Evolutionary conservation across 352 stramenopile genomes (phyloP).

Genomic region (Pythium biforme): DNA sequence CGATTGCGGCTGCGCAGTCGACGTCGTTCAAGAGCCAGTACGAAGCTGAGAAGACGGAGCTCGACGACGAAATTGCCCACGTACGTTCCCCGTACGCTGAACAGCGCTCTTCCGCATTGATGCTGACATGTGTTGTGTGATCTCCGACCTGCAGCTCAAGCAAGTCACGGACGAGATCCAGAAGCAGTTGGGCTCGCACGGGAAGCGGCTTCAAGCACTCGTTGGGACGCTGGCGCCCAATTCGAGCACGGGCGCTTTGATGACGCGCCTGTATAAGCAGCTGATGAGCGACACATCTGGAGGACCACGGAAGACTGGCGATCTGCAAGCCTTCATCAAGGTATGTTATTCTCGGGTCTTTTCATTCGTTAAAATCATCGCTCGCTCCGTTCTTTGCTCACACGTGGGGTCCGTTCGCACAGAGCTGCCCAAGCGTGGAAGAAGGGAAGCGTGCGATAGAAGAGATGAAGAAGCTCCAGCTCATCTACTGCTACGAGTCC

Average conservation of each 20-base stretch:
- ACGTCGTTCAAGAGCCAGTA: slow-evolving; percentile 69
- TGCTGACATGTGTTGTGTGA: not conserved
- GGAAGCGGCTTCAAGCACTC: slow-evolving; percentile 59
- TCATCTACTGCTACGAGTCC: slow-evolving; percentile 81
- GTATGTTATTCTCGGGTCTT: slow-evolving; percentile 29
- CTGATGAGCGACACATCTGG: slow-evolving; percentile 30
- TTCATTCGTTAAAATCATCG: slow-evolving; percentile 1
- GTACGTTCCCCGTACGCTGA: slow-evolving; percentile 28
- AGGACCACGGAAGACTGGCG: slow-evolving; percentile 51
- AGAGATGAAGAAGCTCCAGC: slow-evolving; percentile 77
- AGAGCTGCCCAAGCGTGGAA: slow-evolving; percentile 75
- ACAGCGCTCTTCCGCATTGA: not conserved
- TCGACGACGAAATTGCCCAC: slow-evolving; percentile 60
- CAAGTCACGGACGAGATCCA: slow-evolving; percentile 45
- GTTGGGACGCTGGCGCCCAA: slow-evolving; percentile 58
- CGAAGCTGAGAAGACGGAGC: slow-evolving; percentile 52
- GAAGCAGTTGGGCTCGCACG: slow-evolving; percentile 55
- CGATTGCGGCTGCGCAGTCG: slow-evolving; percentile 25
- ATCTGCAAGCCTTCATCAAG: slow-evolving; percentile 63
- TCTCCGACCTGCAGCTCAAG: slow-evolving; percentile 33
- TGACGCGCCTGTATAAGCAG: slow-evolving; percentile 75
- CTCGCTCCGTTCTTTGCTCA: slow-evolving; percentile 26
- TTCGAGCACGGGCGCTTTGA: slow-evolving; percentile 62
- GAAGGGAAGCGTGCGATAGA: slow-evolving; percentile 70
- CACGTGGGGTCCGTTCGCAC: slow-evolving; percentile 13